Evolutionary conservation across 768 basidiomycete genomes (phyloP).

Genomic region (Lyophyllum shimeji): DNA sequence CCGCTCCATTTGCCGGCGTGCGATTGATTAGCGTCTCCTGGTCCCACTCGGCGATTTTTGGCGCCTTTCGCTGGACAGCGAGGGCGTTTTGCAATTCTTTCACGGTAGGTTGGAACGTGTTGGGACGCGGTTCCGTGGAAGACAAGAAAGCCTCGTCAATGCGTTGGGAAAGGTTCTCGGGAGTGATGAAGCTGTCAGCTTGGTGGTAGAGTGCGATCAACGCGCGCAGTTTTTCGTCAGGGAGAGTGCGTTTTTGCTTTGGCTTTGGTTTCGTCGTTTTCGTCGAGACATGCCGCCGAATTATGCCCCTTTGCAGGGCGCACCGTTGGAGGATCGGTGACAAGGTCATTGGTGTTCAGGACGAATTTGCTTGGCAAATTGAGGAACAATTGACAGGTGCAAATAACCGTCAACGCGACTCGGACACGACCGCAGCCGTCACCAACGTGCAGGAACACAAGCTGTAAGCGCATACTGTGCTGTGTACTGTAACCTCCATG

Average conservation of each 20-base stretch:
- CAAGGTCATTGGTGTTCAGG: constrained; percentile 13
- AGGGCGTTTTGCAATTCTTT: constrained; percentile 19
- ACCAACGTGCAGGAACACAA: too few relatives aligned
- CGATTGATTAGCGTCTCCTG: constrained; percentile 9
- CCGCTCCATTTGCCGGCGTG: too few relatives aligned
- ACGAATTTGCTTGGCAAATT: background rate
- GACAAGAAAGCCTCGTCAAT: constrained; percentile 66
- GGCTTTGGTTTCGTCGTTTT: constrained; percentile 21
- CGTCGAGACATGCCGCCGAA: constrained; percentile 21
- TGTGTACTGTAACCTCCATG: too few relatives aligned
- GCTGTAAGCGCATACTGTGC: too few relatives aligned
- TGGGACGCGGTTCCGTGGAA: background rate
- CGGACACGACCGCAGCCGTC: too few relatives aligned
- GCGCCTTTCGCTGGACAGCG: constrained; percentile 25
- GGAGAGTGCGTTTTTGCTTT: constrained; percentile 35
- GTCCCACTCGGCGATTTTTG: constrained; percentile 41
- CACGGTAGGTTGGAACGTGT: constrained; percentile 10
- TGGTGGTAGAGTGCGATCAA: constrained; percentile 81
- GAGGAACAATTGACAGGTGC: background rate
- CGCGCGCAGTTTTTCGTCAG: constrained; percentile 64
- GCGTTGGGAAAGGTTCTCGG: constrained; percentile 59
- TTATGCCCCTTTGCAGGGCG: background rate
- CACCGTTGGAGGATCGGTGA: constrained; percentile 15
- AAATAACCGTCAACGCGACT: constrained; percentile 5
- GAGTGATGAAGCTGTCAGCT: constrained; percentile 66